Base-by-base conservation (phyloP, 1,139 yeast species). In the Schwanniomyces etchellsii region DNA sequence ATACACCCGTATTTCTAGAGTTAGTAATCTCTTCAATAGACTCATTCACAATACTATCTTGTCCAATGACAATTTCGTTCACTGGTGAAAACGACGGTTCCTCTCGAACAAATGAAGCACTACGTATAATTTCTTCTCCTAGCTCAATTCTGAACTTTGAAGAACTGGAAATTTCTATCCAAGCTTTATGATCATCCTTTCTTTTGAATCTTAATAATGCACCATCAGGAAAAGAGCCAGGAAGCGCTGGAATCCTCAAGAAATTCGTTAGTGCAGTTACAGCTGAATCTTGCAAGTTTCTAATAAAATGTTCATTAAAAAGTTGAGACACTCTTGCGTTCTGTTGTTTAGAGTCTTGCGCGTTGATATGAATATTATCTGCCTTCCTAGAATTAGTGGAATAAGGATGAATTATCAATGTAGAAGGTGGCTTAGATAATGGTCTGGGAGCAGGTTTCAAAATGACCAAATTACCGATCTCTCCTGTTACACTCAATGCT, bases 131-230 rank as follows among this genome's bases (percentile, higher is more conserved):
- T 7, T 77, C 81, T 2, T 68, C 67, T 1, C 82, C 86, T 1
- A 76, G 28, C 35, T 70, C 80, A 5, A 14, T 16, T 32, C 50
- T 52, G 17, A 55, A 49, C 2, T 50, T 44, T 1, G 53, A 50
- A 5, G 27, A 17, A 5, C 42, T 30, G 13, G 43, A 35, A 20
- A 51, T 51, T 4, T 69, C 59, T 30, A 58, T 47, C 80, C 82
- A 77, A 2, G 67, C 56, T 30, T 49, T 51, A 2, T 59, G 48
- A 17, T 64, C 70, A 18, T 66, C 62, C 32, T 58, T 57, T 39
- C 62, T 61, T 31, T 71, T 74, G 40, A 81, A 66, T 31, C 66
- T 74, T 11, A 84, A 37, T 5, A 77, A 42, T 0, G 82, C 93
- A 5, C 95, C 95, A 26, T 62, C 42, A 0, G 83, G 81, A 16